Percentiles rank a stretch among this genome's conserved stretches.
phyloP scores from a whole-genome alignment of 1,284 basidiomycete genomes.

The Ustilago crameri region DNA sequence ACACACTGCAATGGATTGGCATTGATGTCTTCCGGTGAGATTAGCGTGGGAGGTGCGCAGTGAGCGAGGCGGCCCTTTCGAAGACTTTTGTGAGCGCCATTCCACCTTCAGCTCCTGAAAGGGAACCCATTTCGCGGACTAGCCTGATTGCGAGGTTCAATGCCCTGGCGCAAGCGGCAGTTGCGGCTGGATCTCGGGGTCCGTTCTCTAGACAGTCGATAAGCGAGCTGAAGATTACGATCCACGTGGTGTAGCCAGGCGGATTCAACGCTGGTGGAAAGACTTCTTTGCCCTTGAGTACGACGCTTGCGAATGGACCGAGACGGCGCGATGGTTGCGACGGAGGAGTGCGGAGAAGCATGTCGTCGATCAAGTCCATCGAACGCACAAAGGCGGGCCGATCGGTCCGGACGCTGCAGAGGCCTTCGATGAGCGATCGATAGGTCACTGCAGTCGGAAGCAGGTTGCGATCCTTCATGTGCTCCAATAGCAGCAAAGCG shows the following conservation, averaged over 20 bases:
- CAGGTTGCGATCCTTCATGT: slow-evolving; percentile 33
- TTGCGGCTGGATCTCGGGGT: slow-evolving; percentile 9
- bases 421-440: slow-evolving; percentile 36
- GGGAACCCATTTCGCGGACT: slow-evolving; percentile 31
- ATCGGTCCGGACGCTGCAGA: slow-evolving; percentile 27
- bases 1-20: not conserved
- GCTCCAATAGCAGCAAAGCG: slow-evolving; percentile 45
- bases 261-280: slow-evolving; percentile 10
- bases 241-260: slow-evolving; percentile 22
- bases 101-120: slow-evolving; percentile 30
- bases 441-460: slow-evolving; percentile 27
- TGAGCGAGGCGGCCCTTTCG: slow-evolving; percentile 29
- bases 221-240: slow-evolving; percentile 35
- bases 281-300: slow-evolving; percentile 6
- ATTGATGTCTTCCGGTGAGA: not conserved
- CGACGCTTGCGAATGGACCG: slow-evolving; percentile 21
- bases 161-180: slow-evolving; percentile 10
- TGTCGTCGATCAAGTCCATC: slow-evolving; percentile 43
- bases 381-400: slow-evolving; percentile 35
- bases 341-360: slow-evolving; percentile 16
- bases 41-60: slow-evolving; percentile 7
- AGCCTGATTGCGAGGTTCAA: slow-evolving; percentile 23
- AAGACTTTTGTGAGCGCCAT: slow-evolving; percentile 23
- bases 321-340: slow-evolving; percentile 13
- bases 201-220: slow-evolving; percentile 35